Evolutionary conservation across 2,329 filamentous ascomycete species (phyloP), one percentile per base, ranked within the genome.

Genomic region (Myriangium duriaei): DNA sequence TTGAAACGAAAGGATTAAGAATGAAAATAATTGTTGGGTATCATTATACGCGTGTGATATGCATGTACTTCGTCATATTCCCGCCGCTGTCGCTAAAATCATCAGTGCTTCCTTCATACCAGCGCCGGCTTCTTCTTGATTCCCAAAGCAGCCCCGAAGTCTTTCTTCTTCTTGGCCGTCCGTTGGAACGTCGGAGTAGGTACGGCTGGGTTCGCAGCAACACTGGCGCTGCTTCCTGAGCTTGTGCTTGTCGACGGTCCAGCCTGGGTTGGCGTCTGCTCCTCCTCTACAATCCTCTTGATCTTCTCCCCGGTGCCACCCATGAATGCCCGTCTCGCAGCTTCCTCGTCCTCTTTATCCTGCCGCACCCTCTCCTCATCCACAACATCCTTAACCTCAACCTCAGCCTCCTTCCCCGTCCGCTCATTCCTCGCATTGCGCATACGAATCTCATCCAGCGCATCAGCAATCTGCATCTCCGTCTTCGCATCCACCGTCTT

Each of bases 391-490:
- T 59, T 44, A 3, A 69, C 65, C 4, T 74, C 69, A 17, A 66
- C 62, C 18, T 73, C 72, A 41, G 79, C 75, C 15, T 62, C 56
- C 2, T 74, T 76, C 51, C 76, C 74, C 6, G 79, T 80, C 46
- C 81, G 71, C 58, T 93, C 84, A 34, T 91, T 76, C 45, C 86
- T 70, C 5, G 91, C 91, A 62, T 98, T 98, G 46, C 88, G 68
- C 37, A 83, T 88, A 40, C 88, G 71, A 41, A 98, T 95, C 62
- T 95, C 87, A 58, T 98, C 91, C 39, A 98, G 64, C 5, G 87
- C 88, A 64, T 98, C 91, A 2, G 91, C 91, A 31, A 95, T 84
- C 12, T 82, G 84, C 87, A 98, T 98, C 61, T 98, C 91, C 29
- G 81, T 72, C 65, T 91, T 87, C 1, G 87, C 87, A 57, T 98